phyloP scores from a whole-genome alignment of 192 early-diverging fungal genomes.

The Coemansia sp. region DNA sequence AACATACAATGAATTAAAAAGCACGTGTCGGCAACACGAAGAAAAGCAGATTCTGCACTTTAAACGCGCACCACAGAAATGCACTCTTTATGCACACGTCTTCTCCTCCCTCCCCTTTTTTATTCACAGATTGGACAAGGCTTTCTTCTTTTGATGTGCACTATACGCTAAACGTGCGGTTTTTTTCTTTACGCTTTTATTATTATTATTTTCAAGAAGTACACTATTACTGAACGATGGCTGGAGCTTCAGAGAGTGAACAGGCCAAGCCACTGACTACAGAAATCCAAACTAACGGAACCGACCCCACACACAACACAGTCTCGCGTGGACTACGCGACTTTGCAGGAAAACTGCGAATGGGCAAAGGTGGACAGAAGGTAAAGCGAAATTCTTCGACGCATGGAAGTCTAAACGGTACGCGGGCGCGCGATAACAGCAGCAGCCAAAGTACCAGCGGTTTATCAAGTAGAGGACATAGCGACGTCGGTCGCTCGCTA shows the following conservation, averaged over 20 bases:
- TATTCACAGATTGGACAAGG: not conserved
- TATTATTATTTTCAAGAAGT: conserved; percentile 5
- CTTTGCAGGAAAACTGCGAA: conserved; percentile 5
- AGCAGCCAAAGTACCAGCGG: conserved; percentile 5
- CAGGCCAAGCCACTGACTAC: conserved; percentile 2
- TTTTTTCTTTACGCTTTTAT: conserved; percentile 12
- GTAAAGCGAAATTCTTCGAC: conserved; percentile 35
- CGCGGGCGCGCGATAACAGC: conserved; percentile 8
- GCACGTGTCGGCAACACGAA: not conserved
- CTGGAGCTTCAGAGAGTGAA: conserved; percentile 6
- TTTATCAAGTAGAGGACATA: conserved; percentile 10
- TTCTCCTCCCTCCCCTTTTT: not conserved
- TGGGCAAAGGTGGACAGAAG: conserved; percentile 40
- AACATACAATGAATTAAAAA: not conserved
- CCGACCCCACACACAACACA: conserved; percentile 1
- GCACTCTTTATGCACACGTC: not conserved
- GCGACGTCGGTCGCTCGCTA: conserved; percentile 5
- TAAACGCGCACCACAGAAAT: not conserved
- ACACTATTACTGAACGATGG: conserved; percentile 1
- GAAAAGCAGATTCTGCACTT: not conserved
- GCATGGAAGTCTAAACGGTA: conserved; percentile 21
- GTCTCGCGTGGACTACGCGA: conserved; percentile 20
- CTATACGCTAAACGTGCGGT: not conserved
- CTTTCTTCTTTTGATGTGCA: not conserved
- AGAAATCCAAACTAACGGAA: conserved; percentile 1